Evolutionary conservation across 2,329 filamentous ascomycete species (phyloP), one percentile per base, ranked within the genome.

Genomic region (Graphilbum sp.): DNA sequence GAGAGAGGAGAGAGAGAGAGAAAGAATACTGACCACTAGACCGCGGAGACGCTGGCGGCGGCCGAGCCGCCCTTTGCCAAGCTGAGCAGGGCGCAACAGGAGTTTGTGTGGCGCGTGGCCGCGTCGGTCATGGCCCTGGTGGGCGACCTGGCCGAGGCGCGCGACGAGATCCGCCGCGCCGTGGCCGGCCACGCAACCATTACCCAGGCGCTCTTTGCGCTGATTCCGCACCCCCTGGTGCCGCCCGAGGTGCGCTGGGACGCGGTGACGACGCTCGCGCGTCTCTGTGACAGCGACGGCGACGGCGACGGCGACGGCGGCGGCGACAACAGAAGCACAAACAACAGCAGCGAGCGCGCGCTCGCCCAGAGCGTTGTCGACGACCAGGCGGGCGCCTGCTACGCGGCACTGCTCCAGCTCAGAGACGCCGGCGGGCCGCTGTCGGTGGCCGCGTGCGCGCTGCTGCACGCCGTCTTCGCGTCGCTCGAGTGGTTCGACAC

Each of bases 261-360:
- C 43, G 58, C 62, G 2, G 54, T 77, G 15, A 64, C 62, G 9
- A 72, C 70, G 44, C 59, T 78, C 40, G 65, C 69, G 49, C 63
- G 66, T 2, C 55, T 79, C 3, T 68, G 68, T 4, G 74, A 79
- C 48, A 75, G 79, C 41, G 76, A 75, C 7, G n/a, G n/a, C n/a
- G n/a, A 7, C 7, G 7, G 7, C 23, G 23, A 7, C 44, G 50
- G 59, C 20, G 48, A 59, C 17, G 31, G 31, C 31, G 31, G 31
- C 17, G 18, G 13, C 13, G 10, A n/a, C n/a, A n/a, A n/a, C n/a
- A n/a, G 23, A n/a, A n/a, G 19, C 11, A 16, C 32, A 20, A 10
- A 12, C 17, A 3, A 13, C 40, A 45, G 41, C n/a, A n/a, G n/a
- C n/a, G n/a, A n/a, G n/a, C 42, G 39, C 2, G 24, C 30, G 5